Conservation (phyloP, 306 rosid genomes). For the Cyamopsis tetragonoloba region DNA sequence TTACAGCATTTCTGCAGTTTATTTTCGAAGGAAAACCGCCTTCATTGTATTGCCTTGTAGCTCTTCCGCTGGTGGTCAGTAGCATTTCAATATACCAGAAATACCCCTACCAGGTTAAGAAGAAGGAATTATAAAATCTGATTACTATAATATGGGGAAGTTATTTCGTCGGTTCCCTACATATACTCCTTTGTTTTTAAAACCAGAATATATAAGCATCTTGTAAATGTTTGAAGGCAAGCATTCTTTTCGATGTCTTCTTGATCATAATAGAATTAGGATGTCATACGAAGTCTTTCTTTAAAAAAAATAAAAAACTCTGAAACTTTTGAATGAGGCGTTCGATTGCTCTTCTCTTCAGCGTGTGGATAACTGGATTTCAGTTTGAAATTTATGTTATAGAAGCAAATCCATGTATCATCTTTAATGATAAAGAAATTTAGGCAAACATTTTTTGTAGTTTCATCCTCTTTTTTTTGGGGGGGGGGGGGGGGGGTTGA, state of each 20-base stretch:
- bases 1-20: slow-evolving; percentile 90
- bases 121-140: slow-evolving; percentile 53
- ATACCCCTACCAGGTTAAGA: slow-evolving; percentile 66
- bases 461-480: no score
- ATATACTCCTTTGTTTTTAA: slow-evolving; percentile 7
- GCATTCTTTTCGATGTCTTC: slow-evolving; percentile 33
- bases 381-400: slow-evolving; percentile 5
- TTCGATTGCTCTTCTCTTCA: slow-evolving; percentile 11
- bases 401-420: background rate
- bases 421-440: slow-evolving; percentile 15
- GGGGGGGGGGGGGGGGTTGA: no score
- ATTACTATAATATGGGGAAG: slow-evolving; percentile 16
- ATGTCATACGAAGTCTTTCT: background rate
- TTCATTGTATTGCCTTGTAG: slow-evolving; percentile 71
- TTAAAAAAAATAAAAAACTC: no score
- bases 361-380: slow-evolving; percentile 11
- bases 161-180: slow-evolving; percentile 19
- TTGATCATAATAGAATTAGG: slow-evolving; percentile 22
- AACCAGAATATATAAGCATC: slow-evolving; percentile 26
- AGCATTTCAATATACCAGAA: slow-evolving; percentile 90
- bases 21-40: slow-evolving; percentile 94
- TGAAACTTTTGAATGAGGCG: slow-evolving; percentile 8
- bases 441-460: background rate
- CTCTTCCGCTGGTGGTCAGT: slow-evolving; percentile 81
- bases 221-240: slow-evolving; percentile 36